Conservation (phyloP, 768 basidiomycete species). For the Leccinum variicolor region DNA sequence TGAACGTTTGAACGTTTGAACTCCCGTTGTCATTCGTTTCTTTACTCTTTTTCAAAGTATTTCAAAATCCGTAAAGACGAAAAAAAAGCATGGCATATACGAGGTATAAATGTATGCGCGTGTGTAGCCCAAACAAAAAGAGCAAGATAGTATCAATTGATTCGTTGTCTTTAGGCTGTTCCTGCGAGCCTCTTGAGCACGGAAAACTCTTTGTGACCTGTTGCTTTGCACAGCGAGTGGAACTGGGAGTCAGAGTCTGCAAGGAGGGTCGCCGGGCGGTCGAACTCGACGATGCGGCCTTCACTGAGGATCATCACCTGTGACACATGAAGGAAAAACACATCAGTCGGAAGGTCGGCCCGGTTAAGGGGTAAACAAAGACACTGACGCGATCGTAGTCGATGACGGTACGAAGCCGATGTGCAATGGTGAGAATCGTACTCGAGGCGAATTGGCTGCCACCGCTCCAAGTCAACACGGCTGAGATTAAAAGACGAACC, state of each 20-base stretch:
- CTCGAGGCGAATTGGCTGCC: constrained; percentile 72
- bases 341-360: constrained; percentile 4
- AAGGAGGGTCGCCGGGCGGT: constrained; percentile 57
- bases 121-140: background rate
- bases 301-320: constrained; percentile 78
- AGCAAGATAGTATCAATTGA: background rate
- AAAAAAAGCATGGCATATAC: constrained; percentile 7
- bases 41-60: background rate
- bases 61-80: background rate
- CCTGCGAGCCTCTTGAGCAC: constrained; percentile 67
- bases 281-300: constrained; percentile 77
- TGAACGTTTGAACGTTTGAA: too few species aligned
- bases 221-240: constrained; percentile 66
- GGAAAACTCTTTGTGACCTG: constrained; percentile 68
- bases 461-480: background rate
- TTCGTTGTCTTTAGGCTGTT: constrained; percentile 1
- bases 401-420: constrained; percentile 74
- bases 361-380: background rate
- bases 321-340: background rate
- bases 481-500: background rate
- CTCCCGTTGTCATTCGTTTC: background rate
- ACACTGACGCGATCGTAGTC: constrained; percentile 74
- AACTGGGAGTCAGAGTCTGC: constrained; percentile 58
- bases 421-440: constrained; percentile 82
- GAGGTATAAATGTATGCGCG: background rate